Evolutionary conservation across 768 basidiomycete species (phyloP).

Genomic region (Mycena pura): DNA sequence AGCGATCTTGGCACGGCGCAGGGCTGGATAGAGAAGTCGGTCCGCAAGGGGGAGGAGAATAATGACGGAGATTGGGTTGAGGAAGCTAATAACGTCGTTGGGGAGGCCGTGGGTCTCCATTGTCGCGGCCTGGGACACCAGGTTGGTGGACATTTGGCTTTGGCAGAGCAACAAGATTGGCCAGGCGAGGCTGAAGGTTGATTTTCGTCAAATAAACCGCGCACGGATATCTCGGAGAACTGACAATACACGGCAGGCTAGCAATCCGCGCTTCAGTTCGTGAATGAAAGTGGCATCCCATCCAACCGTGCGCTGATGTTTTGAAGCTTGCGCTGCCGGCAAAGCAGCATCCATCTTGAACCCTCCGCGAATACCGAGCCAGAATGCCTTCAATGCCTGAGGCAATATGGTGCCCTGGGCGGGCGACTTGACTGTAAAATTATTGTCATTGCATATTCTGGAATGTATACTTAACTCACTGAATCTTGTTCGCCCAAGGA

Average conservation of each 20-base stretch:
- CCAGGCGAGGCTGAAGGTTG: conserved; percentile 9
- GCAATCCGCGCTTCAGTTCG: conserved; percentile 19
- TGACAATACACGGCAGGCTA: conserved; percentile 20
- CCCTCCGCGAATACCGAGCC: conserved; percentile 10
- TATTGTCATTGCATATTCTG: background rate
- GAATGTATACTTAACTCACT: background rate
- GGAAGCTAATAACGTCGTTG: conserved; percentile 11
- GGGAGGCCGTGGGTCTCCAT: conserved; percentile 21
- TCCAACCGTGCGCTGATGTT: conserved; percentile 7
- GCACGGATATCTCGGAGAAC: no score
- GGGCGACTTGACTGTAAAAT: background rate
- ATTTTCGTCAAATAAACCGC: no score
- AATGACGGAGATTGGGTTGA: conserved; percentile 16
- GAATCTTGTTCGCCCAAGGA: background rate
- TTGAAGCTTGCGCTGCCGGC: background rate
- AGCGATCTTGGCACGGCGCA: conserved; percentile 10
- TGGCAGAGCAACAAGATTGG: conserved; percentile 16
- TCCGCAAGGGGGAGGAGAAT: conserved; percentile 10
- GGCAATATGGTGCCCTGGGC: conserved; percentile 16
- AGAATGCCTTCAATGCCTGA: conserved; percentile 12
- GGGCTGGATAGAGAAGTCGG: conserved; percentile 11
- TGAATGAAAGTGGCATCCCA: conserved; percentile 13
- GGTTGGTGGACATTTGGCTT: conserved; percentile 14
- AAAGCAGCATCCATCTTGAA: conserved; percentile 20
- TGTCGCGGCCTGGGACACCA: conserved; percentile 16